Evolutionary conservation across 2,329 filamentous ascomycete genomes (phyloP).

Genomic region (Ustulina deusta): DNA sequence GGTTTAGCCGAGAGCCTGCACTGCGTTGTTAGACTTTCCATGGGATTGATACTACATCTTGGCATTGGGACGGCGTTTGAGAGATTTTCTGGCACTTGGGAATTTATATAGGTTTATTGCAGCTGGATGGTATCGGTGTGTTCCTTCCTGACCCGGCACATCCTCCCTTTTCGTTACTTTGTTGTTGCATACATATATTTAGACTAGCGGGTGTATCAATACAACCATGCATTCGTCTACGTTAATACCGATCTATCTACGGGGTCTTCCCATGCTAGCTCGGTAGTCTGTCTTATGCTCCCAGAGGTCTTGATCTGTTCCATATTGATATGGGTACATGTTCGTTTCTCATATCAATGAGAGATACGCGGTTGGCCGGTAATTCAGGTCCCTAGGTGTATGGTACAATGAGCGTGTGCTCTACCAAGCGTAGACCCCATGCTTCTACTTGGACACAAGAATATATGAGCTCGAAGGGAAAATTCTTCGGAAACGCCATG

Average conservation of each 20-base stretch:
- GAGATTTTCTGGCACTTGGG: conserved; percentile 2
- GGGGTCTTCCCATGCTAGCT: not conserved
- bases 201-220: conserved; percentile 17
- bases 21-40: not conserved
- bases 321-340: too few species aligned
- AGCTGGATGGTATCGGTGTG: not conserved
- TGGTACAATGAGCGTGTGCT: too few species aligned
- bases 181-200: not conserved
- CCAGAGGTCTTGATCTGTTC: too few species aligned
- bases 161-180: not conserved
- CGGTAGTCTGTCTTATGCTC: too few species aligned
- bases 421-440: too few species aligned
- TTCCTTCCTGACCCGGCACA: not conserved
- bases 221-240: not conserved
- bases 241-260: too few species aligned
- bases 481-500: not conserved
- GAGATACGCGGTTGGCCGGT: too few species aligned
- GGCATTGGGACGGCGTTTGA: conserved; percentile 35
- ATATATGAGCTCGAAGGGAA: too few species aligned
- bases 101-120: not conserved
- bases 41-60: conserved; percentile 2
- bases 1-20: not conserved
- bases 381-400: too few species aligned
- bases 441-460: too few species aligned
- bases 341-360: too few species aligned